Base-by-base conservation (phyloP, 2,329 filamentous ascomycete species). In the Stagonosporopsis tanaceti region DNA sequence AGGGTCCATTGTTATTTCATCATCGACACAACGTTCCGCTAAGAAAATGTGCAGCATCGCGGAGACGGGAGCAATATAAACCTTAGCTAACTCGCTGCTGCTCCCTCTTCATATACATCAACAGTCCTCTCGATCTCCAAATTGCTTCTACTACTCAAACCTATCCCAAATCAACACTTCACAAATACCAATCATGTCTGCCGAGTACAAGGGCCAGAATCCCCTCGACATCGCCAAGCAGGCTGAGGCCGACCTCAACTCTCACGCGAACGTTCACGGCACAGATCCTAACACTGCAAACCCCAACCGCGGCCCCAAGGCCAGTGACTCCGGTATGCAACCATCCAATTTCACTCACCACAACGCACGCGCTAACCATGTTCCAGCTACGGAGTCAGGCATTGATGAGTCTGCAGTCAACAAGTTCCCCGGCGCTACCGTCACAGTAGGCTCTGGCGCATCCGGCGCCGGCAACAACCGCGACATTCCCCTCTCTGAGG, bases 161-260 rank as follows among this genome's bases (percentile, higher is more conserved):
- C n/a, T 30, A 28, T 6, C n/a, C 14, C 22, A 47, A 35, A 30
- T 12, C 30, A 30, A 15, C 20, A 55, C 32, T 11, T 35, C 3
- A 24, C 20, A 46, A 7, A 50, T 3, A 55, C n/a, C 17, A 15
- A 75, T 28, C 53, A 82, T 82, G 79, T 81, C 81, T 41, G 64
- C 68, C 53, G 76, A 75, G 68, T 77, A 78, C 71, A 55, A 77
- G 57, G 72, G 71, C 63, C 69, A 77, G 51, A 72, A 81, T 66
- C 78, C 77, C 48, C 65, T 78, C 63, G 69, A 74, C 27, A 69
- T 82, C 65, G 80, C 82, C 50, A 70, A 79, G 64, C 72, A 82
- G 62, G 81, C 81, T 11, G 80, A 83, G 75, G 71, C 71, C 17
- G 80, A 84, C 53, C 74, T 83, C 50, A 81, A 82, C 70, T 77